Evolutionary conservation across 257 asterid genomes (phyloP).

Genomic region (Nicotiana obtusifolia): DNA sequence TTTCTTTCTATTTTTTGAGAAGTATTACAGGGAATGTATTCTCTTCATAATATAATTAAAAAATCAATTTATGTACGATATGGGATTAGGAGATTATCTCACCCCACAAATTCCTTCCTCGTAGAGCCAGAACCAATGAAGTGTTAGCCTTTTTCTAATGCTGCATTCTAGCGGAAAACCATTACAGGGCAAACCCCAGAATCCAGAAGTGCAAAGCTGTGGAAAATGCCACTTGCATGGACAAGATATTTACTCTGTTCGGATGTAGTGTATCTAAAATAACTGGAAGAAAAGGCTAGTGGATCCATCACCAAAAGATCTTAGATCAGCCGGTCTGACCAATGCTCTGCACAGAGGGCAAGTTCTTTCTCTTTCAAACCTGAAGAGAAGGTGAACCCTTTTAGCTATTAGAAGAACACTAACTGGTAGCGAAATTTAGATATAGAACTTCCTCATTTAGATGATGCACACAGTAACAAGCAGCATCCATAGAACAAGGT

Average conservation of each 20-base stretch:
- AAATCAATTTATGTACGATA: background rate
- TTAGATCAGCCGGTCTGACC: slow-evolving; percentile 45
- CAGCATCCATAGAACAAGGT: background rate
- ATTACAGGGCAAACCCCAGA: background rate
- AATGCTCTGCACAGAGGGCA: slow-evolving; percentile 52
- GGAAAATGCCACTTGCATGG: background rate
- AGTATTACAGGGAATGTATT: background rate
- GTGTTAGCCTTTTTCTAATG: background rate
- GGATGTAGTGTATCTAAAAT: slow-evolving; percentile 18
- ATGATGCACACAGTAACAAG: background rate
- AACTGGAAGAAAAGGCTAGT: slow-evolving; percentile 43
- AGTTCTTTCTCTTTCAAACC: slow-evolving; percentile 53
- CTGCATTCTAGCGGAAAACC: background rate
- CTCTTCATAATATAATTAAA: background rate
- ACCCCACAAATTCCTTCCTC: background rate
- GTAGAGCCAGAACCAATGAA: background rate
- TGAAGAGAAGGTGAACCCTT: slow-evolving; percentile 1
- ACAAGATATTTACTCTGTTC: background rate
- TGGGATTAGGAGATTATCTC: background rate
- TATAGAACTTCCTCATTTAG: background rate
- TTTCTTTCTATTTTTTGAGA: background rate
- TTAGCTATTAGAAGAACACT: background rate
- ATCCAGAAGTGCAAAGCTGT: background rate
- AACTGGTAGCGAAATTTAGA: background rate
- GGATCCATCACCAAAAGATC: slow-evolving; percentile 50